Base-by-base conservation (phyloP, 1,284 basidiomycete genomes). In the Spongispora temasekensis region DNA sequence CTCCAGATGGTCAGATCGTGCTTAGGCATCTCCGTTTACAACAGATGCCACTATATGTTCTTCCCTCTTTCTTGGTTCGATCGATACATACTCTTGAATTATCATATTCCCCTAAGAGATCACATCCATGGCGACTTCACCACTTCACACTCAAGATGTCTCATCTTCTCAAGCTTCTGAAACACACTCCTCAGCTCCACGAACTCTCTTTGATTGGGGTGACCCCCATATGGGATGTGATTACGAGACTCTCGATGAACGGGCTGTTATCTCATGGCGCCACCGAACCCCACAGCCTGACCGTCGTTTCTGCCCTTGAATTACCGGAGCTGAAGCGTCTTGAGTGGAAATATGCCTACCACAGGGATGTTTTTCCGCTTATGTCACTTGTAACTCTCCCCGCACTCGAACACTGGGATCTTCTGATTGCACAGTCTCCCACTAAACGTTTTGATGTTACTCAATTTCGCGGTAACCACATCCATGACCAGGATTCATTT, bases 31-130 rank as follows among this genome's bases (percentile, higher is more conserved):
- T 83, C 28, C 75, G 77, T 58, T 61, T 82, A 25, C 72, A 76
- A 57, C 72, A 79, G 65, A 65, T 83, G 27, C 79, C 81, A 27
- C 67, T 76, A 21, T 74, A 74, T 42, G 69, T 70, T 55, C 67
- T 81, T 5, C 75, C 79, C 13, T 59, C 67, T 6, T 67, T 69
- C 55, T 71, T 79, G 54, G 64, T 81, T 53, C 64, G 67, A 32
- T 76, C 77, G 58, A 67, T 83, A 51, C 70, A 64, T 56, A 72
- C 70, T 21, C 71, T 83, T n/a, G 78, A 81, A 56, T 66, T 83
- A 34, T 70, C 66, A 25, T 80, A 74, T 58, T 68, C 74, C 3
- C 73, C 71, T 30, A 72, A 68, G 65, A 77, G 68, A 63, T 61
- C 57, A 21, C 57, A 67, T 31, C 48, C 48, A 3, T 57, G 65